Conservation (phyloP, 2,329 filamentous ascomycete genomes). For the Beauveria bassiana region DNA sequence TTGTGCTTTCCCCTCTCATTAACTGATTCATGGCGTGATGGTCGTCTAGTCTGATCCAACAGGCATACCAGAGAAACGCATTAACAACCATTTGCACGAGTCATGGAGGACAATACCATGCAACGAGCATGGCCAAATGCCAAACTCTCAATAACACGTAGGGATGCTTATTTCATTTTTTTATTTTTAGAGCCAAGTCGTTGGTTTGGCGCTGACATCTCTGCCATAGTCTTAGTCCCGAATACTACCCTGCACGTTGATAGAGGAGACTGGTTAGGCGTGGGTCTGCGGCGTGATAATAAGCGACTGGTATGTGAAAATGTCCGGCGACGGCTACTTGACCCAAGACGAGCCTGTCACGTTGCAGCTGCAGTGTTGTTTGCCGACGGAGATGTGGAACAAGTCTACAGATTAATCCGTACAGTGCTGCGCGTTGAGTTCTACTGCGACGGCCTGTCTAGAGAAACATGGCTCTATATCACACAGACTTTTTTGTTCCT, state of each 20-base stretch:
- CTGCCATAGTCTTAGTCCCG: neutral
- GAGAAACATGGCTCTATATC: neutral
- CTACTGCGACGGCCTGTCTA: neutral
- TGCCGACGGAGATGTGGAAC: neutral
- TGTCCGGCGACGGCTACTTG: neutral
- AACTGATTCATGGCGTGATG: too few relatives aligned
- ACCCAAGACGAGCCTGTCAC: neutral
- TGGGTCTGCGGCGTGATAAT: neutral
- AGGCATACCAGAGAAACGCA: neutral
- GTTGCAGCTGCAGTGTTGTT: neutral
- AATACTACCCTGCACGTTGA: neutral
- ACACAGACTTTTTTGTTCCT: too few relatives aligned
- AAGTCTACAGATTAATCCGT: neutral
- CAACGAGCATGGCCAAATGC: neutral
- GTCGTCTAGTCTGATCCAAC: too few relatives aligned
- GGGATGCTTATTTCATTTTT: neutral
- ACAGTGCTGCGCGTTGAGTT: neutral
- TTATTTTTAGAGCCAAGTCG: neutral
- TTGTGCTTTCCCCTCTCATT: too few relatives aligned
- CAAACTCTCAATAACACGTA: neutral
- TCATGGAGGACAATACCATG: neutral
- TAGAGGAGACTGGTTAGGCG: neutral
- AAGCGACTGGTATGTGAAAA: conserved; percentile 1
- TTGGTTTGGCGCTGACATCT: neutral
- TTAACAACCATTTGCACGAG: neutral